Base-by-base conservation (phyloP, 2,329 filamentous ascomycete species). In the Sclerotinia subarctica region DNA sequence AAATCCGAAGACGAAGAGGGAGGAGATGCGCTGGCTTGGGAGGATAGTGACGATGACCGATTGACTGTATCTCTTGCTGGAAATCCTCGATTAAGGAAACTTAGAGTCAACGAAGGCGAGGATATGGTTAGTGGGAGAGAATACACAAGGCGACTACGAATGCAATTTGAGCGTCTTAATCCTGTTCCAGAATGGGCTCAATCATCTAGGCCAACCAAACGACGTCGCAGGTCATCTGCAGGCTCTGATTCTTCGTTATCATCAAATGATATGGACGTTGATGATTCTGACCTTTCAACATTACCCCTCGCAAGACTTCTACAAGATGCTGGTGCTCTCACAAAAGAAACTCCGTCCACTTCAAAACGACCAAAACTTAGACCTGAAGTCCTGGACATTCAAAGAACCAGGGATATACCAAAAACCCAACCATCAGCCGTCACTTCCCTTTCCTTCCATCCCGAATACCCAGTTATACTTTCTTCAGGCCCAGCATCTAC, bases 31-130 rank as follows among this genome's bases (percentile, higher is more conserved):
- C 84, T 89, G 3, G 91, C 88, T 1, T 99, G 95, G 95, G 88
- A 94, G 73, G 95, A 99, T 78, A 98, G 94, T 78, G 95, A 99
- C 75, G 95, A 99, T 76, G 95, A 98, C 76, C 86, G 92, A 66
- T 82, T 97, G 70, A 86, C 88, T 8, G 85, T 99, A 60, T 98
- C 94, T 19, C 84, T 99, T 51, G 90, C 92, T 4, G 86, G 87
- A 35, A 88, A 90, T 56, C 86, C 88, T 59, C 86, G 91, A 72
- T 79, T 97, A 76, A 87, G 94, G 72, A 98, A 98, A 79, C 82
- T 99, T 70, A 86, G 95, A 70, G 83, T 88, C 63, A 89, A 88
- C 2, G 93, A 94, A 76, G 86, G 86, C 1, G 95, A 99, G 75
- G 95, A 99, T 78, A 78, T 96, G 15, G 87, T 99, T 71, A 92